Percentiles rank a stretch among this genome's conserved stretches.
Conservation (phyloP, 352 stramenopile genomes). For the Globisporangium iwayamae region DNA sequence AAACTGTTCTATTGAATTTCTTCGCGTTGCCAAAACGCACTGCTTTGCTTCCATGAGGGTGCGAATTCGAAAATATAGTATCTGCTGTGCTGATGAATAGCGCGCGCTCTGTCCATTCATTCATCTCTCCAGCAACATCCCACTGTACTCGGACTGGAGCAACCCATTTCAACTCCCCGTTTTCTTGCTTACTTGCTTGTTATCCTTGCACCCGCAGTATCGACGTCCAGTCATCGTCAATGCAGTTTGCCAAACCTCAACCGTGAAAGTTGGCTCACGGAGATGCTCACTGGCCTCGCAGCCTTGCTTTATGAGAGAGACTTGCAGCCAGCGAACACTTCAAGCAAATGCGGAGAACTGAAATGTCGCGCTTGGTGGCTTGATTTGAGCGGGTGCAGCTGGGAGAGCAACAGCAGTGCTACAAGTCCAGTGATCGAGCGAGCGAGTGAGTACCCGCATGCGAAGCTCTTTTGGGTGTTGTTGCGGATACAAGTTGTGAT, state of each 20-base stretch:
- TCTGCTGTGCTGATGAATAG: too few relatives aligned
- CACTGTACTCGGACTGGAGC: slow-evolving; percentile 7
- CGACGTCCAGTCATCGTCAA: neutral
- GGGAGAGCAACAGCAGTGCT: neutral
- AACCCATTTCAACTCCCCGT: neutral
- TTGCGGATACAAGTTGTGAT: neutral
- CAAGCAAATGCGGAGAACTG: neutral
- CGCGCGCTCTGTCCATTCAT: slow-evolving; percentile 1
- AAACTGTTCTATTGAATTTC: too few relatives aligned
- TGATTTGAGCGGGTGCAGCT: neutral
- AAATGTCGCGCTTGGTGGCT: neutral
- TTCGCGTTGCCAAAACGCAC: too few relatives aligned
- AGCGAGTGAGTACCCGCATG: neutral
- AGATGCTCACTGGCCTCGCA: neutral
- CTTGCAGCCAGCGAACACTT: neutral
- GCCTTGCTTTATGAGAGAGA: neutral
- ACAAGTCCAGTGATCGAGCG: neutral
- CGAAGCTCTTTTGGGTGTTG: neutral
- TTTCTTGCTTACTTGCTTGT: neutral
- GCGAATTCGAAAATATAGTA: too few relatives aligned
- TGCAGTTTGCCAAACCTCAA: neutral
- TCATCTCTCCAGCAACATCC: neutral
- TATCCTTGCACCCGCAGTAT: neutral
- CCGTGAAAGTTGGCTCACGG: neutral
- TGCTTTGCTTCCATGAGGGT: too few relatives aligned